phyloP scores from a whole-genome alignment of 2,329 filamentous ascomycete genomes.

The Tolypocladium ovalisporum region DNA sequence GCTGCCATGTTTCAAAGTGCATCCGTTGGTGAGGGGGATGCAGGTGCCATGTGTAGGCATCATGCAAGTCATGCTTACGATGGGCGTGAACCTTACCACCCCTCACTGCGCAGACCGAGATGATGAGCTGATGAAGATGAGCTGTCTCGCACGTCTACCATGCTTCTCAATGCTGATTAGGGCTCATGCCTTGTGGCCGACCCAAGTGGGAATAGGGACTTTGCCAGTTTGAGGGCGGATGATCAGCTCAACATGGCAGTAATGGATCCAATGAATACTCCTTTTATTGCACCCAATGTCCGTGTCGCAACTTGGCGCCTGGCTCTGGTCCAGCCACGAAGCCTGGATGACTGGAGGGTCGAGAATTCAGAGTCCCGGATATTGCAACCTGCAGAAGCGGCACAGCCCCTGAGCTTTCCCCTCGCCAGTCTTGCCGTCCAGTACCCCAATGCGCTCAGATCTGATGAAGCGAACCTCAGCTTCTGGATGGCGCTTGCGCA shows the following conservation, averaged over 20 bases:
- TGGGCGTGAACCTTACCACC: background rate
- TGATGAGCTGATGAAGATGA: background rate
- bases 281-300: background rate
- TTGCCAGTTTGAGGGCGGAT: background rate
- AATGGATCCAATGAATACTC: background rate
- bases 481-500: background rate
- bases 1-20: background rate
- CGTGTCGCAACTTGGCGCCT: background rate
- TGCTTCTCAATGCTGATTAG: background rate
- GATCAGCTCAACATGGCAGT: background rate
- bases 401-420: constrained; percentile 6
- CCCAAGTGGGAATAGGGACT: background rate
- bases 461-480: background rate
- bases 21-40: background rate
- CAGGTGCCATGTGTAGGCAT: background rate
- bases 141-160: no score
- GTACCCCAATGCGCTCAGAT: background rate
- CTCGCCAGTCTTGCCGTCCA: background rate
- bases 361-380: background rate
- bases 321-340: background rate
- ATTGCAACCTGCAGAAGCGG: constrained; percentile 19
- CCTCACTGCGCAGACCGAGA: background rate
- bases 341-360: background rate
- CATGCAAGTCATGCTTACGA: constrained; percentile 3
- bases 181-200: background rate